Conservation (phyloP, 768 basidiomycete genomes). For the Pleurotus sapidus region DNA sequence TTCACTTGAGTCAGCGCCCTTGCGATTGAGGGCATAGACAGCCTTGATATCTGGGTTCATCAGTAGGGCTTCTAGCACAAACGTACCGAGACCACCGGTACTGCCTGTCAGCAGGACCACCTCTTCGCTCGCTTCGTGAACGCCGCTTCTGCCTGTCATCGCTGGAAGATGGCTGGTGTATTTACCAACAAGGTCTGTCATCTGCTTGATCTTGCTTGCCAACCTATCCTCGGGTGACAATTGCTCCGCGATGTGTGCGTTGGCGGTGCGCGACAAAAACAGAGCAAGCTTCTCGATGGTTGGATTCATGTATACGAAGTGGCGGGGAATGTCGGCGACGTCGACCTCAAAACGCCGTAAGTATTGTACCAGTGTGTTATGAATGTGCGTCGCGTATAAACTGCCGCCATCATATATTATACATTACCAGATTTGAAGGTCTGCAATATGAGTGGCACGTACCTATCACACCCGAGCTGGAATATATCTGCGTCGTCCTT, state of each 20-base stretch:
- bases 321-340: slow-evolving; percentile 5
- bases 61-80: slow-evolving; percentile 28
- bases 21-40: slow-evolving; percentile 35
- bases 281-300: slow-evolving; percentile 14
- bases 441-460: background rate
- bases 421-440: background rate
- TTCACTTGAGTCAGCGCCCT: background rate
- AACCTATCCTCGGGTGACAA: background rate
- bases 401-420: slow-evolving; percentile 14
- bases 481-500: slow-evolving; percentile 28
- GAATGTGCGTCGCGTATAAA: slow-evolving; percentile 28
- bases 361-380: slow-evolving; percentile 27
- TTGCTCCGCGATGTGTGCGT: background rate
- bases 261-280: background rate
- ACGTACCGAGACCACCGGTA: slow-evolving; percentile 32
- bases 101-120: slow-evolving; percentile 32
- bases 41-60: slow-evolving; percentile 18
- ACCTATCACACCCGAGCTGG: slow-evolving; percentile 32
- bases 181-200: slow-evolving; percentile 21
- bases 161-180: slow-evolving; percentile 16
- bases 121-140: slow-evolving; percentile 9
- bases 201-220: slow-evolving; percentile 8
- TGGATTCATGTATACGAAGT: slow-evolving; percentile 18
- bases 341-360: slow-evolving; percentile 9
- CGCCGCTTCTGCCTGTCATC: background rate